Conservation (phyloP, 2,329 filamentous ascomycete genomes). For the Phaeosphaeria sp. region DNA sequence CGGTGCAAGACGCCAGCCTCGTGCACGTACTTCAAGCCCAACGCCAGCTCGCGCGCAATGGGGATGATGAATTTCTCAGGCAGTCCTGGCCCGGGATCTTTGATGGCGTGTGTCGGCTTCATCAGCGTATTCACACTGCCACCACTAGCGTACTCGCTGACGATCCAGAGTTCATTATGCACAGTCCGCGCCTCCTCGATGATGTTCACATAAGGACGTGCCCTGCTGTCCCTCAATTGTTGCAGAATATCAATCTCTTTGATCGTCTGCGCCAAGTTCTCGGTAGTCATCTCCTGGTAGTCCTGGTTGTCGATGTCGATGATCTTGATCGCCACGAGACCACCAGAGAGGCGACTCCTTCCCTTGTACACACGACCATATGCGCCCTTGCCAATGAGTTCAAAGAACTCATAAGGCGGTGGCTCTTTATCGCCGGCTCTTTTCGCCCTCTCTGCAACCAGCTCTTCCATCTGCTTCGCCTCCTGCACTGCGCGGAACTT, state of each 20-base stretch:
- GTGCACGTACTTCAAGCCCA: constrained; percentile 67
- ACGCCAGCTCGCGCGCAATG: constrained; percentile 68
- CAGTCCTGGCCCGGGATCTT: constrained; percentile 48
- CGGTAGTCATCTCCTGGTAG: constrained; percentile 50
- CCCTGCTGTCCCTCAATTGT: constrained; percentile 74
- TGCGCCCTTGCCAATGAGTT: constrained; percentile 77
- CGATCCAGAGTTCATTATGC: constrained; percentile 83
- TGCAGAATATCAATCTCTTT: constrained; percentile 73
- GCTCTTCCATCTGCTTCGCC: constrained; percentile 72
- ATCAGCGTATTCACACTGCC: constrained; percentile 76
- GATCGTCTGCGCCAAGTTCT: constrained; percentile 60
- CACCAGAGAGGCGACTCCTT: constrained; percentile 49
- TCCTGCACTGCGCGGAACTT: constrained; percentile 71
- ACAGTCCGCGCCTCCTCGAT: constrained; percentile 81
- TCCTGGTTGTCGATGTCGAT: constrained; percentile 84
- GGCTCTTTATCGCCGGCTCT: constrained; percentile 63
- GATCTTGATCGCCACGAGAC: constrained; percentile 78
- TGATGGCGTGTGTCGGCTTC: constrained; percentile 49
- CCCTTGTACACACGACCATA: constrained; percentile 78
- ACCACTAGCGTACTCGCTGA: constrained; percentile 85
- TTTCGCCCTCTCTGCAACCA: constrained; percentile 68
- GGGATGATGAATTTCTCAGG: constrained; percentile 69
- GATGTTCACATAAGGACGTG: constrained; percentile 82
- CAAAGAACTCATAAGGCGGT: constrained; percentile 72
- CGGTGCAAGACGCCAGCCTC: constrained; percentile 71